phyloP scores from a whole-genome alignment of 2,329 filamentous ascomycete species.

The Periconia digitata region DNA sequence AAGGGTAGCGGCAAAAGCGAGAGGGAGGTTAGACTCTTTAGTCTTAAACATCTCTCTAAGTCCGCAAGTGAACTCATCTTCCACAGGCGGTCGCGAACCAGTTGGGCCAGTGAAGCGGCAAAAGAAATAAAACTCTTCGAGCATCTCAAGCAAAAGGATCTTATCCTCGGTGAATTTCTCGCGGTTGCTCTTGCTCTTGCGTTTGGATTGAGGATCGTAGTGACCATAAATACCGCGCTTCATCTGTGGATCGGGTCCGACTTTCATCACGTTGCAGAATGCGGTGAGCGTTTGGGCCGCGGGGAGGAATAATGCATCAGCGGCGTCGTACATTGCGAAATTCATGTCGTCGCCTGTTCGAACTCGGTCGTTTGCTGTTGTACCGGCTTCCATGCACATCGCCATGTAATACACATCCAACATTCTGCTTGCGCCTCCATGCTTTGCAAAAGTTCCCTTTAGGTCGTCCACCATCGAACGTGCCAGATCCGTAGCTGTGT shows the following conservation, averaged over 20 bases:
- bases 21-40: constrained; percentile 25
- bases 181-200: constrained; percentile 25
- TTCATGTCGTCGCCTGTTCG: constrained; percentile 15
- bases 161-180: constrained; percentile 42
- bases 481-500: constrained; percentile 21
- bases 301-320: constrained; percentile 5
- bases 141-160: constrained; percentile 30
- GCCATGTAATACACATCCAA: constrained; percentile 8
- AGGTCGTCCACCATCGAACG: constrained; percentile 17
- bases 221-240: constrained; percentile 30
- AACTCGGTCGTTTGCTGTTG: neutral
- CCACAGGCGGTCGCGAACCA: constrained; percentile 23
- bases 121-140: constrained; percentile 32
- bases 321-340: constrained; percentile 15
- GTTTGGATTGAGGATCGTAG: constrained; percentile 32
- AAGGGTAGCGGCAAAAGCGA: constrained; percentile 37
- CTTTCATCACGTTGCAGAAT: constrained; percentile 23
- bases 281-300: constrained; percentile 16
- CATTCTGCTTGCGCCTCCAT: constrained; percentile 12
- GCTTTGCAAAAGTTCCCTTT: constrained; percentile 4
- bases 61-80: constrained; percentile 34
- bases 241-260: constrained; percentile 22
- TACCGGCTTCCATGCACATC: constrained; percentile 2
- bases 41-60: constrained; percentile 29
- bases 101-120: constrained; percentile 12